Base-by-base conservation (phyloP, 2,329 filamentous ascomycete species). In the Thielaviopsis populi region DNA sequence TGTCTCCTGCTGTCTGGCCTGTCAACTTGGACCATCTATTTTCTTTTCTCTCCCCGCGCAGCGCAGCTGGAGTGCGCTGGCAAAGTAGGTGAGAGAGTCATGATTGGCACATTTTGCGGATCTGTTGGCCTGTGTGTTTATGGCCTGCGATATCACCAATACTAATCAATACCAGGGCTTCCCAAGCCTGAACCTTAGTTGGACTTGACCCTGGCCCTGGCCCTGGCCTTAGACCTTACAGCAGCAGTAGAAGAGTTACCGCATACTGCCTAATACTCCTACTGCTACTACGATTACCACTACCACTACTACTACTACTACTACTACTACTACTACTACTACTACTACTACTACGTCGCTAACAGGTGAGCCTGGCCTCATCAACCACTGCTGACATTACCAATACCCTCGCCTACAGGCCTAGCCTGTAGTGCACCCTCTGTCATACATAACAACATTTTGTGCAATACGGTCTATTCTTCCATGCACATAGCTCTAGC, bases 71-170 rank as follows among this genome's bases (percentile, higher is more conserved):
- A 15, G 19, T 50, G 46, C 15, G 10, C 46, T 2, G 17, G 46
- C 5, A 11, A 50, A 50, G 24, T 50, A 19, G 46, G 46, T 15
- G 19, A n/a, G 19, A 50, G 46, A 50, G 46, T 27, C 46, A 50
- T 27, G 46, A 50, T 50, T 56, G 53, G 53, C 53, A 56, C 53
- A 56, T 56, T 56, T 27, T 56, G 27, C 53, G 53, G 53, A 56
- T 30, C 53, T 33, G 27, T 30, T 56, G 53, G 53, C 24, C 53
- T 17, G n/a, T 56, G 53, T 56, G 53, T 33, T 56, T 56, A 13
- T 13, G 53, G 27, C 24, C 3, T 56, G 53, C 27, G 53, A 33
- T 50, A 50, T 50, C 46, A 19, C 46, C 46, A 27, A 24, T 50
- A 50, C 46, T 19, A 10, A 50, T 50, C 19, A 50, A 27, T 50